Evolutionary conservation across 1,139 yeast species (phyloP), one percentile per base, ranked within the genome.

Genomic region (Debaryomyces udenii): DNA sequence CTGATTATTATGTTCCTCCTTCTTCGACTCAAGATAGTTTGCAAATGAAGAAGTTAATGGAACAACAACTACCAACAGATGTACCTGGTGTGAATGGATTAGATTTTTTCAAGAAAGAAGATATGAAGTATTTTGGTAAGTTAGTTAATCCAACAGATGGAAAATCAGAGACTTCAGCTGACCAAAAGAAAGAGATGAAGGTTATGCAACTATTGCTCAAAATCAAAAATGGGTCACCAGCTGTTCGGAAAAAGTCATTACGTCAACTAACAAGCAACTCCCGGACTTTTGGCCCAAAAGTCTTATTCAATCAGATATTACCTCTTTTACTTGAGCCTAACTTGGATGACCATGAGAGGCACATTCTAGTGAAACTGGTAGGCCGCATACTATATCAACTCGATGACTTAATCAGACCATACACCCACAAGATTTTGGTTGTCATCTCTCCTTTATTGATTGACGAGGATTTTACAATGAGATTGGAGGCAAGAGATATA

Each of bases 311-410:
- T 43, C 83, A 80, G 46, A 72, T 88, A 6, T 66, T 91, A 11
- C 96, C 96, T 0, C 62, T 91, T 13, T 64, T 91, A 28, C 68
- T 86, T 57, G 96, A 89, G 48, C 82, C 82, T 17, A 64, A 78
- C 6, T 65, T 90, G 30, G 94, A 85, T 49, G 94, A 87, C 40
- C 90, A 83, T 50, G 97, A 91, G 57, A 73, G 96, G 23, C 96
- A 90, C 62, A 61, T 88, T 11, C 66, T 91, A 43, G 86, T 89
- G 9, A 91, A 90, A 57, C 77, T 87, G 7, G 65, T 87, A 10
- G 90, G 86, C 27, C 70, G 96, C 31, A 70, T 88, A 0, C 60
- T 91, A 13, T 78, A 75, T 57, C 83, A 76, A 48, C 65, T 90
- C 14, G 89, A 83, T 33, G 85, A 77, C 33, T 58, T 74, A 39